These are phyloP conservation scores for Asterochloris erici DNA, from an alignment of 139 green algal genomes.

Conservation along the genomic window DNA sequence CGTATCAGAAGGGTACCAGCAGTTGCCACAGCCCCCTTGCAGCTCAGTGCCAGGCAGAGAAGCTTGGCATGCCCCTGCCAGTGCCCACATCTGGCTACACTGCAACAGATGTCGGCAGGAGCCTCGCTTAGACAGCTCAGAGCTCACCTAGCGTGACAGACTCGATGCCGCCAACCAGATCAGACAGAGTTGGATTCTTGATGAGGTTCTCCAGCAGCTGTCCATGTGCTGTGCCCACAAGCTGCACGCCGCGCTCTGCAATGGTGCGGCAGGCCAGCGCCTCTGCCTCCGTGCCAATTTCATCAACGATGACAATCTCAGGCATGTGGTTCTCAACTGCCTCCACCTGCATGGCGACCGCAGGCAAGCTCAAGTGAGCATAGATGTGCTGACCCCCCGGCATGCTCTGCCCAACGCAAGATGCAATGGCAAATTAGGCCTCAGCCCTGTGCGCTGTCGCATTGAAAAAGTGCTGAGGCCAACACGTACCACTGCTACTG, in stretches of 20 bases:
- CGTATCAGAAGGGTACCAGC: no score
- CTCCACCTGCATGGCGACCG: constrained; percentile 73
- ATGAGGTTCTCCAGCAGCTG: constrained; percentile 97
- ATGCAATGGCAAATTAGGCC: no score
- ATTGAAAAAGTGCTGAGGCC: background rate
- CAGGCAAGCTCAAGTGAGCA: no score
- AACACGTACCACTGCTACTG: no score
- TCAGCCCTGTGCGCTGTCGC: no score
- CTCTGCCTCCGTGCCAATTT: constrained; percentile 96
- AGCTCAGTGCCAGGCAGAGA: no score
- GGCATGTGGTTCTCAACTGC: constrained; percentile 98
- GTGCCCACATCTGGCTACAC: background rate
- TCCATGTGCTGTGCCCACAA: constrained; percentile 95
- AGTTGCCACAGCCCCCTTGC: no score
- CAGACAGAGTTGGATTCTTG: constrained; percentile 87
- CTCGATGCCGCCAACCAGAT: constrained; percentile 76
- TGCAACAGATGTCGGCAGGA: background rate
- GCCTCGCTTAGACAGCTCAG: background rate
- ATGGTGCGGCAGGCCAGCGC: constrained; percentile 96
- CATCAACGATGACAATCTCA: constrained; percentile 89
- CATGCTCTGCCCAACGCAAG: no score
- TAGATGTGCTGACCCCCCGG: no score
- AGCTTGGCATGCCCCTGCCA: background rate
- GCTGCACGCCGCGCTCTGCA: constrained; percentile 90
- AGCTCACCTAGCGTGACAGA: constrained; percentile 57